Base-by-base conservation (phyloP, 768 basidiomycete species). In the Russula sp. region DNA sequence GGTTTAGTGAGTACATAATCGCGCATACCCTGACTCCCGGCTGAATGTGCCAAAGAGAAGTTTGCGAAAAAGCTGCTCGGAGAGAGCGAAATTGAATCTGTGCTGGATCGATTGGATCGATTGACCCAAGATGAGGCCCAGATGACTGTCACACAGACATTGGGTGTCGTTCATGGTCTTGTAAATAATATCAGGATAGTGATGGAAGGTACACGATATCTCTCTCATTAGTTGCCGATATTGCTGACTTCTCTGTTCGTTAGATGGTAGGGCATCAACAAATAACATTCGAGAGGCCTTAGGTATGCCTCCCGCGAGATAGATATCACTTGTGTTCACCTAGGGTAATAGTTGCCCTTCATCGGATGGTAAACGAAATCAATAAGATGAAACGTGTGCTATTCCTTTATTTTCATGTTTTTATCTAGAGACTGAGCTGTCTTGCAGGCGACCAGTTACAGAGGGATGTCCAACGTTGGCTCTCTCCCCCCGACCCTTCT, bases 351-450 rank as follows among this genome's bases (percentile, higher is more conserved):
- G 59, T 35, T 20, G 9, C 36, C 7, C 45, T 54, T 18, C 36
- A 54, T 6, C 10, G 9, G 18, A 18, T 52, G 10, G 25, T 52
- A 25, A 41, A 36, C 2, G 51, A 54, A 35, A 9, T 60, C 10
- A 53, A 52, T 7, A 39, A 47, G 5, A 54, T 53, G 22, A 52
- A 55, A 34, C 59, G 59, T 60, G 11, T 20, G 52, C 43, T 38
- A 3, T 52, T 13, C 1, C 20, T 34, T 34, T 22, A 0, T 9
- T 16, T 4, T 2, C 16, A 1, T 14, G 11, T 22, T 18, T 49
- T 18, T 11, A 4, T n/a, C 34, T 32, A 6, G 47, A 32, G 48
- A 34, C 48, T 5, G 4, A 45, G 3, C 20, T 11, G 11, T 25
- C 20, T 10, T 46, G n/a, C 25, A 58, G 56, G 56, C 8, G 38